phyloP scores from a whole-genome alignment of 805 yeast genomes.

The Pichia nakasei region DNA sequence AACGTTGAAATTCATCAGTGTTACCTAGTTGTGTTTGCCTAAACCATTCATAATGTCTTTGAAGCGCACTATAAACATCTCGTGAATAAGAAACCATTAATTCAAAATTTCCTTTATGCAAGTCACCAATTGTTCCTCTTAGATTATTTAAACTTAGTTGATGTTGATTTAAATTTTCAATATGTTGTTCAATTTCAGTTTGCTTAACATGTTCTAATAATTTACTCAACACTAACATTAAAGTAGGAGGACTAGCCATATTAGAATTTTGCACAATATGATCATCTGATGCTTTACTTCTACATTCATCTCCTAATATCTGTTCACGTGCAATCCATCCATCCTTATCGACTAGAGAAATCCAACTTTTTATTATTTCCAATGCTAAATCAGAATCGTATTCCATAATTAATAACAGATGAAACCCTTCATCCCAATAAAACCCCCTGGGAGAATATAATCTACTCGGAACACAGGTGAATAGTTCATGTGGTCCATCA shows the following conservation, averaged over 20 bases:
- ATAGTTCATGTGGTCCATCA: slow-evolving; percentile 73
- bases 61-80: slow-evolving; percentile 66
- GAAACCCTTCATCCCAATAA: slow-evolving; percentile 98
- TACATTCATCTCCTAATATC: slow-evolving; percentile 83
- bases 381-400: slow-evolving; percentile 78
- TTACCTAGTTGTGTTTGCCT: slow-evolving; percentile 72
- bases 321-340: slow-evolving; percentile 98
- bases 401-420: slow-evolving; percentile 68
- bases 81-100: slow-evolving; percentile 48
- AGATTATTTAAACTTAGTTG: slow-evolving; percentile 15
- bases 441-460: slow-evolving; percentile 95
- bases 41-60: slow-evolving; percentile 79
- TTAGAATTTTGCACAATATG: slow-evolving; percentile 82
- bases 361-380: slow-evolving; percentile 84
- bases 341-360: slow-evolving; percentile 69
- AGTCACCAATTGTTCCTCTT: slow-evolving; percentile 31
- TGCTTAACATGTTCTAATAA: slow-evolving; percentile 32
- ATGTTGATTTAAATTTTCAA: too few species aligned
- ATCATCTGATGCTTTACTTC: slow-evolving; percentile 77
- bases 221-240: slow-evolving; percentile 63
- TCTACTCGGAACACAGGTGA: slow-evolving; percentile 83
- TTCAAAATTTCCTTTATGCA: slow-evolving; percentile 51
- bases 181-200: slow-evolving; percentile 3
- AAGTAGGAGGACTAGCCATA: slow-evolving; percentile 92
- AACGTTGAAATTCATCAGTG: slow-evolving; percentile 60